phyloP scores from a whole-genome alignment of 2,329 filamentous ascomycete species.

The Conoideocrella luteorostrata region DNA sequence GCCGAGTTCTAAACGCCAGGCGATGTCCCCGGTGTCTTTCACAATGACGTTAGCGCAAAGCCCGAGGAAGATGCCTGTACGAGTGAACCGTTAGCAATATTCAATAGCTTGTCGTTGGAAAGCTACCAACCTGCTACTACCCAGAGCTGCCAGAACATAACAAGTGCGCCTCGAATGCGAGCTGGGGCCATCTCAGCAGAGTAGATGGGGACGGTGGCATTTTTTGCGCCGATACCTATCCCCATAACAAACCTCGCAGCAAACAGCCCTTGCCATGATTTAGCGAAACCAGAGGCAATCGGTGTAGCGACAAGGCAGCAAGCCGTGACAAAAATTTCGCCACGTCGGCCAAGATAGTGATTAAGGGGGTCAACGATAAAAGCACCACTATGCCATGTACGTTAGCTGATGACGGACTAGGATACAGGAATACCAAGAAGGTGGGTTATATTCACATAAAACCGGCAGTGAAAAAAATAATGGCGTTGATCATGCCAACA shows the following conservation, averaged over 20 bases:
- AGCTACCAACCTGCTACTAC: too few species aligned
- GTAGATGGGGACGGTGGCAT: slow-evolving; percentile 61
- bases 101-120: too few species aligned
- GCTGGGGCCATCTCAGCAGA: slow-evolving; percentile 66
- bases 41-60: slow-evolving; percentile 46
- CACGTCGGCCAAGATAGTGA: slow-evolving; percentile 56
- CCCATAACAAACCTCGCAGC: slow-evolving; percentile 61
- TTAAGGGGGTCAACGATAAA: slow-evolving; percentile 42
- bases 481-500: slow-evolving; percentile 23
- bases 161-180: slow-evolving; percentile 61
- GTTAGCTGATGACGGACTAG: neutral
- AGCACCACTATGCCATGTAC: slow-evolving; percentile 14
- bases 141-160: slow-evolving; percentile 65
- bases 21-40: slow-evolving; percentile 42
- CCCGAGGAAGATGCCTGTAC: slow-evolving; percentile 35
- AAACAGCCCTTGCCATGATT: slow-evolving; percentile 61
- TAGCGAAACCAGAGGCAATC: slow-evolving; percentile 52
- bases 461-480: slow-evolving; percentile 39
- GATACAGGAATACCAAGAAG: neutral
- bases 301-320: slow-evolving; percentile 37
- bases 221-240: slow-evolving; percentile 61
- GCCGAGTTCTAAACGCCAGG: slow-evolving; percentile 53
- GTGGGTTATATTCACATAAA: slow-evolving; percentile 48
- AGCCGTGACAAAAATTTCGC: slow-evolving; percentile 60
- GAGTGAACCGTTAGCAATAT: too few species aligned